These are phyloP conservation scores for Fusarium acutatum DNA, from an alignment of 2,329 filamentous ascomycete genomes.

Conservation along the genomic window DNA sequence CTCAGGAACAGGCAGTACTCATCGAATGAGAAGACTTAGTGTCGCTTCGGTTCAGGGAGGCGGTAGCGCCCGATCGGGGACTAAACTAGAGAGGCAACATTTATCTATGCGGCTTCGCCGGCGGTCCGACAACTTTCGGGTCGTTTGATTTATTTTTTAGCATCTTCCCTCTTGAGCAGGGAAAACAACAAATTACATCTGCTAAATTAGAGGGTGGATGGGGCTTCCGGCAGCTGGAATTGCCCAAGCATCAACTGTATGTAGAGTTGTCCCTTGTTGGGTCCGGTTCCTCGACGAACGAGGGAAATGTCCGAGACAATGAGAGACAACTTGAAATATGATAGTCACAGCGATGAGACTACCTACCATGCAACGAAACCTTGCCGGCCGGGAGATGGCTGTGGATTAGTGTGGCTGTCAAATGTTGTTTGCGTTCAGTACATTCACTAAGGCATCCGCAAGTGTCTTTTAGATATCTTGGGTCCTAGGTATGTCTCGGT, in stretches of 20 bases:
- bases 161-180: not conserved
- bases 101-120: not conserved
- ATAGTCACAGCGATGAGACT: not conserved
- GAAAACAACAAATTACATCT: not conserved
- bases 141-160: constrained; percentile 1
- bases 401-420: not conserved
- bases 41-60: constrained; percentile 20
- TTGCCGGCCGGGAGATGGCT: not conserved
- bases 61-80: constrained; percentile 5
- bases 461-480: constrained; percentile 10
- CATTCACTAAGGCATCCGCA: not conserved
- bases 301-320: constrained; percentile 22
- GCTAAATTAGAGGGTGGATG: not conserved
- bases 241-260: constrained; percentile 7
- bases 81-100: not conserved
- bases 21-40: constrained; percentile 2
- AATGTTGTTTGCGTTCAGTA: not conserved
- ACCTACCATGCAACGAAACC: not conserved
- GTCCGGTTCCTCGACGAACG: constrained; percentile 9
- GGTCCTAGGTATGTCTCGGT: constrained; percentile 3
- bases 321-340: not conserved
- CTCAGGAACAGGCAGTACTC: constrained; percentile 19
- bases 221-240: constrained; percentile 12
- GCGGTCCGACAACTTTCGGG: constrained; percentile 29
- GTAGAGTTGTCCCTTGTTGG: constrained; percentile 3